Conservation (phyloP, 2,329 filamentous ascomycete species). For the Chlorencoelia australis region DNA sequence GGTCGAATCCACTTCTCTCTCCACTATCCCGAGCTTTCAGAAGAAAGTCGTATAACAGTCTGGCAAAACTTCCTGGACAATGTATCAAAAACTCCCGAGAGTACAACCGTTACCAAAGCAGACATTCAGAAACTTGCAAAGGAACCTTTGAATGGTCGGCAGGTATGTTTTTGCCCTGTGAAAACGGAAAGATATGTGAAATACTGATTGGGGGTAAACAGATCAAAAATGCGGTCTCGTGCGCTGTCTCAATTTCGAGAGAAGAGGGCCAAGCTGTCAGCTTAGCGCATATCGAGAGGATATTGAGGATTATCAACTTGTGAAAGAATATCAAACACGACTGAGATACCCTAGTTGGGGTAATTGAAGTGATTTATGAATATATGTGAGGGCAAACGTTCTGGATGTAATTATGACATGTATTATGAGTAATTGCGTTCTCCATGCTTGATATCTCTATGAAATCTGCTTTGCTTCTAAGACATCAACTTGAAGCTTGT, state of each 20-base stretch:
- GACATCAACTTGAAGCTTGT: no score
- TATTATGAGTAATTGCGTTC: no score
- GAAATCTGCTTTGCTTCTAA: no score
- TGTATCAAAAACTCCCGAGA: neutral
- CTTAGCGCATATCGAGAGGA: constrained; percentile 4
- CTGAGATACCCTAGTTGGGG: no score
- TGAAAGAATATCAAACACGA: neutral
- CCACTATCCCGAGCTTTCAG: constrained; percentile 1
- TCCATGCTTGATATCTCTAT: no score
- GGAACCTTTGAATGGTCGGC: constrained; percentile 1
- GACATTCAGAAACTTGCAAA: constrained; percentile 3
- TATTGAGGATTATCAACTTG: neutral
- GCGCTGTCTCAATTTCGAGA: constrained; percentile 1
- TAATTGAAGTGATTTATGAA: no score
- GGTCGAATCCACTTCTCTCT: constrained; percentile 4
- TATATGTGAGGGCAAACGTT: no score
- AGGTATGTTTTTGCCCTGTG: neutral
- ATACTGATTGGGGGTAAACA: neutral
- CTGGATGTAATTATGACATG: no score
- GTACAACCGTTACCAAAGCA: neutral
- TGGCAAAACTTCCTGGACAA: constrained; percentile 1
- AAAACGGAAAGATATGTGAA: no score
- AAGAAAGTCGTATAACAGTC: neutral
- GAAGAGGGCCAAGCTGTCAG: constrained; percentile 1
- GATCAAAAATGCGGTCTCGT: constrained; percentile 4